Conservation (phyloP, 768 basidiomycete species). For the Amanita rimosa region DNA sequence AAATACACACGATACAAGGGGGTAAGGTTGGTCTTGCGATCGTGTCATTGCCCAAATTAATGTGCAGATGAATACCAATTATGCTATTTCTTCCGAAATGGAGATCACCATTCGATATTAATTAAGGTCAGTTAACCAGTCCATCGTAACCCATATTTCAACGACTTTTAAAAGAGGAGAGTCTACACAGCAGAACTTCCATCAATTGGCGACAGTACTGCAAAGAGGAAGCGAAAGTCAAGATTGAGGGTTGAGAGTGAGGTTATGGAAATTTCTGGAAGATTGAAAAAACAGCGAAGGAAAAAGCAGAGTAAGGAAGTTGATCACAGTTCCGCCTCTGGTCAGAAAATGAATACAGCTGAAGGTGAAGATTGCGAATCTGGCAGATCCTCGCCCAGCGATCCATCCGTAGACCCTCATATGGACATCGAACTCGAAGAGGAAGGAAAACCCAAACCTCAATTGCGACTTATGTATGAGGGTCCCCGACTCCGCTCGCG, state of each 20-base stretch:
- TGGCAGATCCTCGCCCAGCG: neutral
- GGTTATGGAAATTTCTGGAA: neutral
- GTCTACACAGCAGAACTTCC: neutral
- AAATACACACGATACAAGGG: slow-evolving; percentile 77
- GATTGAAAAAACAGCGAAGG: slow-evolving; percentile 1
- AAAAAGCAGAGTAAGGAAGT: slow-evolving; percentile 1
- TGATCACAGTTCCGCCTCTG: neutral
- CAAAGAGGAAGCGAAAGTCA: neutral
- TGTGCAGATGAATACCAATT: slow-evolving; percentile 75
- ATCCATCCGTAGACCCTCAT: neutral
- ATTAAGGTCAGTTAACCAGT: slow-evolving; percentile 53
- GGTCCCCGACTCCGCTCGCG: slow-evolving; percentile 62
- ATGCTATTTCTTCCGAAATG: slow-evolving; percentile 80
- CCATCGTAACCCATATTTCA: neutral
- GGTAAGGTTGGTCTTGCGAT: slow-evolving; percentile 31
- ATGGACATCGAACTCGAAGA: slow-evolving; percentile 21
- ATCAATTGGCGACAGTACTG: neutral
- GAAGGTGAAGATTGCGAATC: neutral
- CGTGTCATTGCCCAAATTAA: neutral
- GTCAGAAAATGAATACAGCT: neutral
- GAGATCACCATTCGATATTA: slow-evolving; percentile 71
- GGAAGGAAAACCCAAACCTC: slow-evolving; percentile 68
- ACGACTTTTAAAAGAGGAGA: neutral
- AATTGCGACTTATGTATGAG: slow-evolving; percentile 52
- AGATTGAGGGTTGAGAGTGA: neutral